These are phyloP conservation scores for Antonospora locustae DNA, from an alignment of 371 early-diverging fungal species.

Conservation along the genomic window DNA sequence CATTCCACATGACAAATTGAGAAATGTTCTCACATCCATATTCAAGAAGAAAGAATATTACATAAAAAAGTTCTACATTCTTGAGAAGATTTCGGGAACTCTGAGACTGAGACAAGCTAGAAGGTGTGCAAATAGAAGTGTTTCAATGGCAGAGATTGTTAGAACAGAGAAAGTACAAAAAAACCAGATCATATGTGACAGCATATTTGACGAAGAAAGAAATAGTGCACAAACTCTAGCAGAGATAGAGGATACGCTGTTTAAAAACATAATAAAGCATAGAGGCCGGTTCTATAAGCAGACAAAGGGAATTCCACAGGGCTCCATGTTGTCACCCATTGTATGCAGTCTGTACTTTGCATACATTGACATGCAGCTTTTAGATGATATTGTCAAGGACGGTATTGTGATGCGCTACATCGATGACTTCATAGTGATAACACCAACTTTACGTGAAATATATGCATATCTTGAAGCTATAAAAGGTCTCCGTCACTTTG, in stretches of 20 bases:
- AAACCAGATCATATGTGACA: slow-evolving; percentile 2
- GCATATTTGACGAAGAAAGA: neutral
- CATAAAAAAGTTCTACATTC: slow-evolving; percentile 5
- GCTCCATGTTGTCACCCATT: slow-evolving; percentile 34
- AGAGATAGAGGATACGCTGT: slow-evolving; percentile 7
- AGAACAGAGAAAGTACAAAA: neutral
- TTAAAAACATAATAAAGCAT: slow-evolving; percentile 17
- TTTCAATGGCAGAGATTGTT: neutral
- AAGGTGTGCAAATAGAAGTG: neutral
- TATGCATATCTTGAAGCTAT: slow-evolving; percentile 15
- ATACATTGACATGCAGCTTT: slow-evolving; percentile 28
- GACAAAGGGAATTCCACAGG: slow-evolving; percentile 46
- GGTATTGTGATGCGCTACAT: slow-evolving; percentile 37
- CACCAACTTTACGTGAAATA: slow-evolving; percentile 20
- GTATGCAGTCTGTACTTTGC: slow-evolving; percentile 35
- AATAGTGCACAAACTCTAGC: neutral
- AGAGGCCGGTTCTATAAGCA: slow-evolving; percentile 24
- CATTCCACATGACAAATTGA: slow-evolving; percentile 28
- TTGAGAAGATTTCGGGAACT: neutral
- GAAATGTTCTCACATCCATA: slow-evolving; percentile 8
- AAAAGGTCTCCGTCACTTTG: slow-evolving; percentile 10
- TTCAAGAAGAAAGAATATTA: slow-evolving; percentile 23
- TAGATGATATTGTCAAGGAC: slow-evolving; percentile 28
- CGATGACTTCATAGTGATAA: slow-evolving; percentile 45
- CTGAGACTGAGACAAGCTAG: neutral